phyloP scores from a whole-genome alignment of 2,329 filamentous ascomycete species.

The Colletotrichum spaethianum region DNA sequence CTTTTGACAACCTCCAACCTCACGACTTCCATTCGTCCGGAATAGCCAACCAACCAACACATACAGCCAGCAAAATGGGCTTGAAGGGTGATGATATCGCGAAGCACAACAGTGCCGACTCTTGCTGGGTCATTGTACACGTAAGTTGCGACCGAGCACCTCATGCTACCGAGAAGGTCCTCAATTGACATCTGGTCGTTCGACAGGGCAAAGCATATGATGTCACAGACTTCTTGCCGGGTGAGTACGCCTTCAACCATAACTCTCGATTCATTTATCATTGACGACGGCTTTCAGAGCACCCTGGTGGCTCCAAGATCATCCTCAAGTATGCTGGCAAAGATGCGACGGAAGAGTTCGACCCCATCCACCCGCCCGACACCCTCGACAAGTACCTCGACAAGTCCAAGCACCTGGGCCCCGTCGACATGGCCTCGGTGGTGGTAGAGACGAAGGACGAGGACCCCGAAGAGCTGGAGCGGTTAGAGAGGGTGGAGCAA shows the following conservation, averaged over 20 bases:
- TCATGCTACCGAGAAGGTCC: background rate
- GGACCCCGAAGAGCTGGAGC: slow-evolving; percentile 68
- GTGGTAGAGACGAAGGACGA: slow-evolving; percentile 79
- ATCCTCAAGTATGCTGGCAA: slow-evolving; percentile 97
- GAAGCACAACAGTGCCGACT: slow-evolving; percentile 84
- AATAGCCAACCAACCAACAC: background rate
- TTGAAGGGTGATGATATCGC: slow-evolving; percentile 68
- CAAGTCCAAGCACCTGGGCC: slow-evolving; percentile 87
- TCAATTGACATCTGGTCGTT: slow-evolving; percentile 36
- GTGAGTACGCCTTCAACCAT: slow-evolving; percentile 56
- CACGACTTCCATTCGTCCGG: slow-evolving; percentile 20
- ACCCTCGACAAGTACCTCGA: slow-evolving; percentile 90
- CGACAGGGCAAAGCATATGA: slow-evolving; percentile 85
- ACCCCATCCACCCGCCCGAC: slow-evolving; percentile 89
- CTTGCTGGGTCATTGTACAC: slow-evolving; percentile 93
- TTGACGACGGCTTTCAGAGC: slow-evolving; percentile 66
- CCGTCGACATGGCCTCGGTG: slow-evolving; percentile 89
- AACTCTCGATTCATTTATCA: background rate
- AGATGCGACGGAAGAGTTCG: slow-evolving; percentile 93
- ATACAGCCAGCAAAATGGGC: slow-evolving; percentile 52
- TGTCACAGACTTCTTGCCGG: slow-evolving; percentile 89
- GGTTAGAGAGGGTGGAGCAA: slow-evolving; percentile 79
- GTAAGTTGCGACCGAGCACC: slow-evolving; percentile 56
- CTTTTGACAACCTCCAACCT: slow-evolving; percentile 5
- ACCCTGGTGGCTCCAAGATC: slow-evolving; percentile 91